These are phyloP conservation scores for Senecio squalidus DNA, from an alignment of 140 eudicot genomes.

Conservation along the genomic window DNA sequence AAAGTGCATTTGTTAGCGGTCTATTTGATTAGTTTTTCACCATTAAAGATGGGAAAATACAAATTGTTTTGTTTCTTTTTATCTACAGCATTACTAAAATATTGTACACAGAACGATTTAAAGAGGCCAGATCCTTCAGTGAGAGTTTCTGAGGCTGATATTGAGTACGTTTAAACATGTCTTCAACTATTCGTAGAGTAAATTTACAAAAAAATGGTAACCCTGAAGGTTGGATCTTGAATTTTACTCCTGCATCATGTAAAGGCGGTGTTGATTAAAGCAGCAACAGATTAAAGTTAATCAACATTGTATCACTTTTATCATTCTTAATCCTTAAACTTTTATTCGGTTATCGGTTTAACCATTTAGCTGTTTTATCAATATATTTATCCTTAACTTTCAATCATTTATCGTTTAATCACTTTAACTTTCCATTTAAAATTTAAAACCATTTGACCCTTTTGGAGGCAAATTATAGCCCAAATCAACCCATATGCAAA, in stretches of 20 bases:
- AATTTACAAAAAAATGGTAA: not conserved
- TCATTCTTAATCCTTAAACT: not conserved
- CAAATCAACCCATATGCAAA: not conserved
- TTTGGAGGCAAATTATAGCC: not conserved
- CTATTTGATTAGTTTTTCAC: not conserved
- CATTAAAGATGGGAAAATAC: not conserved
- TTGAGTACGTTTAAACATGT: not conserved
- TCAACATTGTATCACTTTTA: not conserved
- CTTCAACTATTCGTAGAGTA: not conserved
- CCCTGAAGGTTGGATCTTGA: not conserved
- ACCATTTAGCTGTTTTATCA: not conserved
- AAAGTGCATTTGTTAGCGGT: not conserved
- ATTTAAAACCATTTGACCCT: not conserved
- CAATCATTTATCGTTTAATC: not conserved
- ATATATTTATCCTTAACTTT: not conserved
- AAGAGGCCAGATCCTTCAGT: too few species aligned
- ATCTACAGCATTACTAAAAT: not conserved
- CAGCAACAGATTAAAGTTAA: not conserved
- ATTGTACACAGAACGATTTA: not conserved
- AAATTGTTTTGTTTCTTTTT: not conserved
- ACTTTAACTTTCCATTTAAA: not conserved
- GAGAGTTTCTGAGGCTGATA: too few species aligned
- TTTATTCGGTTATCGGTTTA: not conserved
- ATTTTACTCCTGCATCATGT: constrained; percentile 13
- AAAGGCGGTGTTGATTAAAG: not conserved